A percentile compares a stretch with the other conserved stretches of the same genome.
phyloP scores from a whole-genome alignment of 1,284 basidiomycete genomes.

The Pyrrhoderma lamaoense region DNA sequence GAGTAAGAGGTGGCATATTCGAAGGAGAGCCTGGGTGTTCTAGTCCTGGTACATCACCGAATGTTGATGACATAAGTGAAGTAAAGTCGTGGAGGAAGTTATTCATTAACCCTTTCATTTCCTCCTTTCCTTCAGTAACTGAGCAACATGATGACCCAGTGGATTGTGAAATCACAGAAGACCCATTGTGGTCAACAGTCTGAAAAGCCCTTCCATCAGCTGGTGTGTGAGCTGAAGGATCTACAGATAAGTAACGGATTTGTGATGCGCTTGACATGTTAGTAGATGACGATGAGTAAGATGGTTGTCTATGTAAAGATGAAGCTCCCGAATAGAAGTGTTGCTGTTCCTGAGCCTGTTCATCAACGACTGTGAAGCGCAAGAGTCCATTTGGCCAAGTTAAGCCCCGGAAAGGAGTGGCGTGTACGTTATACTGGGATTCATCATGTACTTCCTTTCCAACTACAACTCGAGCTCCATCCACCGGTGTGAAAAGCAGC shows the following conservation, averaged over 20 bases:
- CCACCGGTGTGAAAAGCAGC: conserved; percentile 50
- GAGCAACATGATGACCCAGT: conserved; percentile 38
- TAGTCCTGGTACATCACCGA: conserved; percentile 27
- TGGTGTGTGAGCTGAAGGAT: no score
- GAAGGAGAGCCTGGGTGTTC: neutral
- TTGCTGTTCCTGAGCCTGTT: conserved; percentile 9
- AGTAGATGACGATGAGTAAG: neutral
- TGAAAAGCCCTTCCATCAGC: no score
- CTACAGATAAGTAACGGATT: no score
- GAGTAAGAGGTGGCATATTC: neutral
- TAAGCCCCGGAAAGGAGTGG: conserved; percentile 42
- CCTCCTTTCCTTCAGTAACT: conserved; percentile 42
- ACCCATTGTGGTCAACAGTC: no score
- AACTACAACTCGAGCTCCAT: conserved; percentile 46
- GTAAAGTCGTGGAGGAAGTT: conserved; percentile 59
- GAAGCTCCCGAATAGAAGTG: no score
- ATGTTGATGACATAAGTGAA: conserved; percentile 38
- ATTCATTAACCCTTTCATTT: conserved; percentile 45
- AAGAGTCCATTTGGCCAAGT: conserved; percentile 50
- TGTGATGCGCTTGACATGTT: neutral
- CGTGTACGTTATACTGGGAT: conserved; percentile 48
- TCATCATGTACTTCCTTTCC: conserved; percentile 49
- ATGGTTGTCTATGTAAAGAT: no score
- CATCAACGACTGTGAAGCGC: conserved; percentile 55
- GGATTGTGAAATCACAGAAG: conserved; percentile 12